A percentile compares a stretch with the other conserved stretches of the same genome.
Conservation (phyloP, 1,139 yeast genomes). For the Lodderomyces jiufengensis region DNA sequence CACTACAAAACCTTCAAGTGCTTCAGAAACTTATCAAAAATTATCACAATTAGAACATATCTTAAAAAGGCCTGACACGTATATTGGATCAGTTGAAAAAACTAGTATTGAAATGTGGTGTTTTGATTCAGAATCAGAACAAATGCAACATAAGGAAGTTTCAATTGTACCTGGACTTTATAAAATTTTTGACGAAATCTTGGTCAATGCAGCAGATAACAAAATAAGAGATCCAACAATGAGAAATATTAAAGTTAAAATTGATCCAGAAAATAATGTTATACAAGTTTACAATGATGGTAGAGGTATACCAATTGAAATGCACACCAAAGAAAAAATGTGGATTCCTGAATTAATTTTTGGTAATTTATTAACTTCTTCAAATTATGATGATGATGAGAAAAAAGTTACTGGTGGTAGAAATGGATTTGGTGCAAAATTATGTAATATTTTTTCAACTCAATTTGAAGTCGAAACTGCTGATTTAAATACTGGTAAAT, state of each 20-base stretch:
- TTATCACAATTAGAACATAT: slow-evolving; percentile 95
- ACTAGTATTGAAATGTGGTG: slow-evolving; percentile 85
- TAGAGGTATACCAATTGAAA: slow-evolving; percentile 91
- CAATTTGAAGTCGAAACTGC: slow-evolving; percentile 89
- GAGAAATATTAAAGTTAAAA: slow-evolving; percentile 78
- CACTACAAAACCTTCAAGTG: slow-evolving; percentile 18
- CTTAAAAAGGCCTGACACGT: slow-evolving; percentile 95
- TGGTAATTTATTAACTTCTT: slow-evolving; percentile 91
- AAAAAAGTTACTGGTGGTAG: slow-evolving; percentile 98
- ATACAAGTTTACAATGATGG: slow-evolving; percentile 92
- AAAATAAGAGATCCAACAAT: slow-evolving; percentile 91
- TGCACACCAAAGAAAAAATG: slow-evolving; percentile 86
- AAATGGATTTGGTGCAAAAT: slow-evolving; percentile 96
- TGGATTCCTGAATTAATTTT: slow-evolving; percentile 95
- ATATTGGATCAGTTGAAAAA: slow-evolving; percentile 90
- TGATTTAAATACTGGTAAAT: slow-evolving; percentile 58
- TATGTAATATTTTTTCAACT: slow-evolving; percentile 84
- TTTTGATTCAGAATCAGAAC: slow-evolving; percentile 62
- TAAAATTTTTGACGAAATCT: slow-evolving; percentile 94
- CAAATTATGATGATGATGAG: slow-evolving; percentile 93
- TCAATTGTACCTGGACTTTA: slow-evolving; percentile 91
- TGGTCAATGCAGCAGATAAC: slow-evolving; percentile 98
- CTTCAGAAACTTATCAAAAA: slow-evolving; percentile 85
- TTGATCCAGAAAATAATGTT: slow-evolving; percentile 69
- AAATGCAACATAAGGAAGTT: slow-evolving; percentile 71